Percentiles rank a stretch among this genome's conserved stretches.
These are phyloP conservation scores for Phytophthora tubulina DNA, from an alignment of 352 stramenopile genomes.

Conservation along the genomic window DNA sequence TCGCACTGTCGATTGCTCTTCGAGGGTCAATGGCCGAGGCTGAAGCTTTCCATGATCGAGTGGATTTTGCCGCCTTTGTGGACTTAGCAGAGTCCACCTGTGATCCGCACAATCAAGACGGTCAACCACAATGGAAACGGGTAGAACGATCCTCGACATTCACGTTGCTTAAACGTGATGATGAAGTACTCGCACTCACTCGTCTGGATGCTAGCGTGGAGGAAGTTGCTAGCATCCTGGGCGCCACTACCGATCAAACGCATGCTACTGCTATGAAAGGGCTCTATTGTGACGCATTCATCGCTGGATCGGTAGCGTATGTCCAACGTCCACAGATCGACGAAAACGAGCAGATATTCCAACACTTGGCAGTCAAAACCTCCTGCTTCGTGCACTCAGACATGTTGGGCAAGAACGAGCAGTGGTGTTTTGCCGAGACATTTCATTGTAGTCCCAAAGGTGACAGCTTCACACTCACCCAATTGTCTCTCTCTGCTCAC, in stretches of 20 bases:
- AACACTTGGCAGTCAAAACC: conserved; percentile 43
- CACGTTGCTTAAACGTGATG: conserved; percentile 36
- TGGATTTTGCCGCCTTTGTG: conserved; percentile 32
- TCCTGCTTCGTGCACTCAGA: conserved; percentile 46
- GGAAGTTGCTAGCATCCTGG: conserved; percentile 43
- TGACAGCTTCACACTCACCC: conserved; percentile 38
- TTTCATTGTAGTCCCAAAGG: conserved; percentile 27
- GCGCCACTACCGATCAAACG: conserved; percentile 14
- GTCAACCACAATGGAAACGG: conserved; percentile 31
- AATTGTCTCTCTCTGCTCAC: conserved; percentile 16
- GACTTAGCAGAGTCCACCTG: conserved; percentile 30
- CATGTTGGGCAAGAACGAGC: conserved; percentile 49
- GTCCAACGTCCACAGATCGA: conserved; percentile 18
- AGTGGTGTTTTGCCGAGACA: conserved; percentile 52
- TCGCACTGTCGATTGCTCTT: conserved; percentile 31
- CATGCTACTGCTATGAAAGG: conserved; percentile 47
- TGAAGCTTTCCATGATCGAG: conserved; percentile 29
- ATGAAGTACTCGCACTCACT: conserved; percentile 39
- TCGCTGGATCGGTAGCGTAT: conserved; percentile 41
- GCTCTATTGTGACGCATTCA: conserved; percentile 47
- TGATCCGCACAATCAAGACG: not conserved
- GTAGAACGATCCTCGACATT: conserved; percentile 26
- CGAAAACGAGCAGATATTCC: conserved; percentile 14
- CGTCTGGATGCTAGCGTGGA: conserved; percentile 41
- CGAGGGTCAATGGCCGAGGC: conserved; percentile 22